Percentiles rank a stretch among this genome's conserved stretches.
These are phyloP conservation scores for Tolypocladium paradoxum DNA, from an alignment of 2,329 filamentous ascomycete species.

Conservation along the genomic window DNA sequence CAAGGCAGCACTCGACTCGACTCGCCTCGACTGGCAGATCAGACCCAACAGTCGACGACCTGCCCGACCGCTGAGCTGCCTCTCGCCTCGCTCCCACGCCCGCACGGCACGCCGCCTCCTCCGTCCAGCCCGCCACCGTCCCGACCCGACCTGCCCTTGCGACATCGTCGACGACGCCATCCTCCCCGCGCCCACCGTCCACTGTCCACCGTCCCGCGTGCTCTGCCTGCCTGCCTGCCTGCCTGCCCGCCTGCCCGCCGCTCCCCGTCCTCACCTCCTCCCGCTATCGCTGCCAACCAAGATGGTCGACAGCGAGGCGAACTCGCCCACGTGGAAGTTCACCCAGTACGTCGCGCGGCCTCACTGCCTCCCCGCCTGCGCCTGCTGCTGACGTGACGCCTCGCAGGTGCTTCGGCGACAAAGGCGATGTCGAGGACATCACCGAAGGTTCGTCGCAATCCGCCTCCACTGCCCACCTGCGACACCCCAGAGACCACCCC, in stretches of 20 bases:
- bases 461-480: neutral
- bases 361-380: neutral
- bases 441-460: slow-evolving; percentile 63
- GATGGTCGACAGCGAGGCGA: slow-evolving; percentile 95
- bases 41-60: neutral
- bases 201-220: neutral
- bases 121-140: neutral
- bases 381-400: slow-evolving; percentile 13
- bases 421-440: slow-evolving; percentile 98
- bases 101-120: neutral
- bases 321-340: slow-evolving; percentile 98
- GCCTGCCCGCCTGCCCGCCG: slow-evolving; percentile 1
- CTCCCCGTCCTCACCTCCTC: slow-evolving; percentile 10
- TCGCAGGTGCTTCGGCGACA: slow-evolving; percentile 93
- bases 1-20: slow-evolving; percentile 4
- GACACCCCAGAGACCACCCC: slow-evolving; percentile 4
- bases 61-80: neutral
- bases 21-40: slow-evolving; percentile 3
- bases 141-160: neutral
- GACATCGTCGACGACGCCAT: neutral
- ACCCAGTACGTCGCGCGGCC: slow-evolving; percentile 65
- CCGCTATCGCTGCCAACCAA: slow-evolving; percentile 35
- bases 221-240: slow-evolving; percentile 1
- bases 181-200: neutral
- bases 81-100: neutral